Percentiles rank a stretch among this genome's conserved stretches.
phyloP scores from a whole-genome alignment of 305 asterid genomes.

The Lippia alba region DNA sequence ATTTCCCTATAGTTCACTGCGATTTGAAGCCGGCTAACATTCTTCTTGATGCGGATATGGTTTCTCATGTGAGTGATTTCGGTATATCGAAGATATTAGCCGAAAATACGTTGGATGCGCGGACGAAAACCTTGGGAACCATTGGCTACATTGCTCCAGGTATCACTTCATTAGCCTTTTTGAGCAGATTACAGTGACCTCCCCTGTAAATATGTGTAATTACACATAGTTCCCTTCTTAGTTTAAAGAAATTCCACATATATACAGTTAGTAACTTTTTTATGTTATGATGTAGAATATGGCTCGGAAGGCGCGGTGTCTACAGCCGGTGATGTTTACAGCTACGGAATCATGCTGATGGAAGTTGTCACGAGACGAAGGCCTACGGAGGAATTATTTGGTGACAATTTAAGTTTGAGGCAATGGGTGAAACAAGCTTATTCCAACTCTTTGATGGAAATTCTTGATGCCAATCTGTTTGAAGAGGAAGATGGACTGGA shows the following conservation, averaged over 20 bases:
- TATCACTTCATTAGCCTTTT: neutral
- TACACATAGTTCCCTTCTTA: neutral
- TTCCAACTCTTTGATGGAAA: conserved; percentile 26
- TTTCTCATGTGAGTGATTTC: conserved; percentile 39
- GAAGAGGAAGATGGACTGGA: conserved; percentile 10
- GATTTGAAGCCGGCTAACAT: conserved; percentile 37
- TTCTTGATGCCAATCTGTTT: conserved; percentile 25
- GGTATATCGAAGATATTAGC: conserved; percentile 36
- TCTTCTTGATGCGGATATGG: conserved; percentile 36
- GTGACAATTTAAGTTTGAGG: conserved; percentile 20
- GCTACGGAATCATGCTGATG: conserved; percentile 41
- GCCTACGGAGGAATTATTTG: conserved; percentile 28
- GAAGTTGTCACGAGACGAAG: conserved; percentile 36
- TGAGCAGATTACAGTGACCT: neutral
- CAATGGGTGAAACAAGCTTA: conserved; percentile 27
- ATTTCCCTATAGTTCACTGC: conserved; percentile 37
- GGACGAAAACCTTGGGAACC: conserved; percentile 35
- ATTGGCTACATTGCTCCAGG: conserved; percentile 44
- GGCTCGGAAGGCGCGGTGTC: conserved; percentile 44
- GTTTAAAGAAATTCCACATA: no score
- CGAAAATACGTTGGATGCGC: neutral
- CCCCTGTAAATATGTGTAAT: neutral
- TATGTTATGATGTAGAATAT: conserved; percentile 29
- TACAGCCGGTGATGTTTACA: conserved; percentile 38
- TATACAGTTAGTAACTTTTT: neutral